Evolutionary conservation across 768 basidiomycete species (phyloP).

Genomic region (Rhodocollybia butyracea): DNA sequence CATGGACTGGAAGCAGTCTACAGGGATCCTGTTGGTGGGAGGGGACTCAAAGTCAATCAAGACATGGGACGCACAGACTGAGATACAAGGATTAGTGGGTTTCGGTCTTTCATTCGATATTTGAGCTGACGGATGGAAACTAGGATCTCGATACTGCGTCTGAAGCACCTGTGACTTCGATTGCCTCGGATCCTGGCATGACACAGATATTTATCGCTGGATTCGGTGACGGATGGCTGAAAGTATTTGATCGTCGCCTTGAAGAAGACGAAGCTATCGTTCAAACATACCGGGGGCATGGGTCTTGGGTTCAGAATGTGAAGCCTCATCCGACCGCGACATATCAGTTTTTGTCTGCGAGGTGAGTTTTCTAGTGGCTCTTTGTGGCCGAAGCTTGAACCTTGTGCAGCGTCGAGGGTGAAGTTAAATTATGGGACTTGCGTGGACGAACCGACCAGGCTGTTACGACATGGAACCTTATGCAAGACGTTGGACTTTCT

Average conservation of each 20-base stretch:
- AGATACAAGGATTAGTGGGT: constrained; percentile 69
- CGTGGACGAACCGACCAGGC: constrained; percentile 58
- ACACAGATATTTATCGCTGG: constrained; percentile 83
- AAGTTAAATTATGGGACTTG: constrained; percentile 89
- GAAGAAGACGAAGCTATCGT: constrained; percentile 82
- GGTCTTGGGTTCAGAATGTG: constrained; percentile 88
- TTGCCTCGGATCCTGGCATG: constrained; percentile 72
- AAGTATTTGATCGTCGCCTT: constrained; percentile 89
- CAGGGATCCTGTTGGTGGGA: constrained; percentile 82
- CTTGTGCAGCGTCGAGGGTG: constrained; percentile 71
- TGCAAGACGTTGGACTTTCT: constrained; percentile 65
- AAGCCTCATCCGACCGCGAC: constrained; percentile 72
- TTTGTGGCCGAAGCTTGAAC: background rate
- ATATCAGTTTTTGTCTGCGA: constrained; percentile 79
- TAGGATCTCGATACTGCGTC: constrained; percentile 90
- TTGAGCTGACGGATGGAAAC: background rate
- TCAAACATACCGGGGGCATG: constrained; percentile 70
- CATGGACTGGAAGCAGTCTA: constrained; percentile 90
- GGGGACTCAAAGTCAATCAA: constrained; percentile 89
- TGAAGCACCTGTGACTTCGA: constrained; percentile 84
- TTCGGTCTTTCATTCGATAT: background rate
- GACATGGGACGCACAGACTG: constrained; percentile 94
- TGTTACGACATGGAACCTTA: constrained; percentile 58
- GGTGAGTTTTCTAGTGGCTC: constrained; percentile 45
- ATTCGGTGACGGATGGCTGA: constrained; percentile 89